These are phyloP conservation scores for Capsella rubella DNA, from an alignment of 441 rosid species.

Conservation along the genomic window DNA sequence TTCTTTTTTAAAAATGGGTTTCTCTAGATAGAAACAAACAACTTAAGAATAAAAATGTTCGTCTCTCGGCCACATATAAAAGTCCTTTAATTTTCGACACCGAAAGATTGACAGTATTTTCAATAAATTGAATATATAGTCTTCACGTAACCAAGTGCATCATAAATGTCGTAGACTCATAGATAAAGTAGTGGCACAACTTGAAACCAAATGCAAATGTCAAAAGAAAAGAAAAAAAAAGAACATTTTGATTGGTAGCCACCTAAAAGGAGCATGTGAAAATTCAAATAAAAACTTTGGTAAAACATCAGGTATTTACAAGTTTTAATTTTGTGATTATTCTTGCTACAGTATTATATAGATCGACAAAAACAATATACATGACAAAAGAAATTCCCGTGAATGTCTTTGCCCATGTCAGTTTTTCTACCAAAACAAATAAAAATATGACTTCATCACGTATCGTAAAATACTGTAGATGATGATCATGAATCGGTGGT, in stretches of 20 bases:
- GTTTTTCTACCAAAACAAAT: slow-evolving; percentile 28
- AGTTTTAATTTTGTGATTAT: neutral
- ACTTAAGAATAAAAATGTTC: neutral
- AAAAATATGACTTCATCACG: slow-evolving; percentile 31
- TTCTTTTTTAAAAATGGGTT: too few relatives aligned
- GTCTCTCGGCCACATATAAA: neutral
- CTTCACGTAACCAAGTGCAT: slow-evolving; percentile 7
- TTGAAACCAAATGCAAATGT: slow-evolving; percentile 24
- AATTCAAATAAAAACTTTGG: slow-evolving; percentile 17
- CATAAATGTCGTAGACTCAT: neutral
- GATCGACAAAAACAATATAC: neutral
- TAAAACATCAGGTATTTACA: neutral
- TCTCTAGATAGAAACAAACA: neutral
- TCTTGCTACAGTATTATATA: neutral
- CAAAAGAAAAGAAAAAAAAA: neutral
- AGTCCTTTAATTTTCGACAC: neutral
- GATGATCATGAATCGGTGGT: slow-evolving; percentile 16
- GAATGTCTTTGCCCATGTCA: slow-evolving; percentile 25
- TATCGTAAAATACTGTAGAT: slow-evolving; percentile 1
- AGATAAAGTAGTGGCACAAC: slow-evolving; percentile 15
- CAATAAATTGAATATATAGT: slow-evolving; percentile 24
- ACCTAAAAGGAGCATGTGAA: slow-evolving; percentile 36
- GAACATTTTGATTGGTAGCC: slow-evolving; percentile 37
- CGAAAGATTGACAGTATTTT: slow-evolving; percentile 12
- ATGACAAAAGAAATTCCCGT: neutral